Evolutionary conservation across 768 basidiomycete species (phyloP).

Genomic region (Phaeotremella fagi): DNA sequence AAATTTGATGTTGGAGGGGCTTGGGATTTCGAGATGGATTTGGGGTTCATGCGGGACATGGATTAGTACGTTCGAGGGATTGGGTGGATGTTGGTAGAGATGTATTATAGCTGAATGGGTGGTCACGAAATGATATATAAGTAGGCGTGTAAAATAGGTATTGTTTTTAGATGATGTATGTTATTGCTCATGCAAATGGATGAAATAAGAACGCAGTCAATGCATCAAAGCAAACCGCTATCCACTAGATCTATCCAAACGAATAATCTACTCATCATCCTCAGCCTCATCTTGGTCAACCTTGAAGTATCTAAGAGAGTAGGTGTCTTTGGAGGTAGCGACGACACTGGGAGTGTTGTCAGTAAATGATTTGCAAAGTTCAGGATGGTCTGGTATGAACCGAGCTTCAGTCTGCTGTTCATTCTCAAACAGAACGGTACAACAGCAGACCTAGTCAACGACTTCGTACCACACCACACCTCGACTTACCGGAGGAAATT

Average conservation of each 20-base stretch:
- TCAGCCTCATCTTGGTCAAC: conserved; percentile 50
- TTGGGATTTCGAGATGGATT: neutral
- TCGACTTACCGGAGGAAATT: conserved; percentile 86
- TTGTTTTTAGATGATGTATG: no score
- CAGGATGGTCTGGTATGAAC: neutral
- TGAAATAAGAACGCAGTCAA: neutral
- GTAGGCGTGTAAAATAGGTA: no score
- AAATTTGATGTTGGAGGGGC: neutral
- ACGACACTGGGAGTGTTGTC: conserved; percentile 61
- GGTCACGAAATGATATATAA: no score
- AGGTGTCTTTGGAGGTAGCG: conserved; percentile 85
- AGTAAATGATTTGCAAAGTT: neutral
- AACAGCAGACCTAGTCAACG: no score
- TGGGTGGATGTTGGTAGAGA: no score
- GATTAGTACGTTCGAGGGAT: neutral
- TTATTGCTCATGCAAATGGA: no score
- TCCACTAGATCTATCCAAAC: neutral
- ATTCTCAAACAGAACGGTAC: no score
- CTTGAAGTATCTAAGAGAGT: conserved; percentile 82
- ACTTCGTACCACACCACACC: neutral
- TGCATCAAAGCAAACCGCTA: conserved; percentile 1
- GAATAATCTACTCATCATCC: conserved; percentile 46
- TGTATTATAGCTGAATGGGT: no score
- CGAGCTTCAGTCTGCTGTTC: no score
- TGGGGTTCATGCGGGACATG: neutral